Base-by-base conservation (phyloP, 371 early-diverging fungal species). In the Mortierella sp. region DNA sequence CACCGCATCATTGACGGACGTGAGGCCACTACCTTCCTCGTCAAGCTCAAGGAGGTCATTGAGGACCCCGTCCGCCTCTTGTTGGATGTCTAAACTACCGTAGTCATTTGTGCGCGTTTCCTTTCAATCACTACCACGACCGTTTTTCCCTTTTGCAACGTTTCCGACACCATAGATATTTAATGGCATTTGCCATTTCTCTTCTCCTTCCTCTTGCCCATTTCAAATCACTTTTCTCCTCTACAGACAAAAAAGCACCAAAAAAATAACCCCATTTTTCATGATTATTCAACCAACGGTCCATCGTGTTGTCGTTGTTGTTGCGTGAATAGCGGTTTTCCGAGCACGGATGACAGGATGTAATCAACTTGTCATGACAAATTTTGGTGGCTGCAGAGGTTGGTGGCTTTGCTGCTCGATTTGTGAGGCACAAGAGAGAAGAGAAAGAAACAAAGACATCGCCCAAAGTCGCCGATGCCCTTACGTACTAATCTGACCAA, bases 1-100 rank as follows among this genome's bases (percentile, higher is more conserved):
- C 99, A 99, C 90, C 95, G 98, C 77, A 84, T 99, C 73, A 95
- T 99, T 85, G 99, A 99, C 85, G 99, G 99, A 53, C 96, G 99
- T 88, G 99, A 99, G 90, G 99, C 98, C 40, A 96, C 97, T 52
- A 97, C 98, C 55, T 99, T 98, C 95, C 91, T 99, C 73, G 96
- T 97, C 79, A 96, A 94, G 87, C 72, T 99, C 73, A 99, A 99
- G 93, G 96, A 98, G 90, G 88, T 91, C 76, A 92, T 99, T 65
- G 99, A 99, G 89, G 98, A 99, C 81, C 99, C 99, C 66, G 89
- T 94, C 73, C 91, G 97, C 79, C 85, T 99, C 85, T 90, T 99
- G 71, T 89, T 98, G 81, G 92, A 91, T 79, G 87, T 95, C 73
- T 95, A 93, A 91, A 55, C 45, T n/a, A 37, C 34, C 67, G 31